A percentile compares a stretch with the other conserved stretches of the same genome.
Conservation (phyloP, 1,139 yeast genomes). For the Pichia sp. region DNA sequence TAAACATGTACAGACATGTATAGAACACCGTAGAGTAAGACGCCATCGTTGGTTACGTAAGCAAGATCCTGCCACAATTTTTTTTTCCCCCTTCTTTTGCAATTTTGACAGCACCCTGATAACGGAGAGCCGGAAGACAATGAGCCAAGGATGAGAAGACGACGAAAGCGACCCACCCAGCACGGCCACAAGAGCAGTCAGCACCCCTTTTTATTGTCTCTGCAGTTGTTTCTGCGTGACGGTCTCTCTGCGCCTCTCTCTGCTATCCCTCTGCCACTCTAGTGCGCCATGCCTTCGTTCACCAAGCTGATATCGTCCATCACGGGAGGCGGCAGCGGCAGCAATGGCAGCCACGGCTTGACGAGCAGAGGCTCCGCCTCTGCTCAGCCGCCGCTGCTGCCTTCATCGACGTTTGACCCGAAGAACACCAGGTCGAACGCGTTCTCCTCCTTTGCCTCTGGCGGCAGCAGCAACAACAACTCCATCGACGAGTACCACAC, state of each 20-base stretch:
- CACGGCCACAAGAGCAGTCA: neutral
- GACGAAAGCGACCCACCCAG: neutral
- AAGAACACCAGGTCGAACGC: neutral
- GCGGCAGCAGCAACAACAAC: slow-evolving; percentile 1
- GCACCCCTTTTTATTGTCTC: neutral
- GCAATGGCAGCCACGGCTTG: neutral
- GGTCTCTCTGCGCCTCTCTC: neutral
- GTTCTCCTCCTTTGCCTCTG: neutral
- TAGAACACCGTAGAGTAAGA: no score
- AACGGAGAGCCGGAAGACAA: neutral
- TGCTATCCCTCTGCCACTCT: neutral
- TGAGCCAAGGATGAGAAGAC: slow-evolving; percentile 17
- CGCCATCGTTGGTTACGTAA: no score
- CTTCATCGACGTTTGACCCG: neutral
- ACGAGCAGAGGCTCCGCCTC: neutral
- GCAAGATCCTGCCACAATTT: no score
- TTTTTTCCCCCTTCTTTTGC: neutral
- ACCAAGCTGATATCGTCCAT: slow-evolving; percentile 3
- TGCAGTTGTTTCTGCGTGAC: neutral
- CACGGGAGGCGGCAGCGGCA: neutral
- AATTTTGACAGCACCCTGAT: neutral
- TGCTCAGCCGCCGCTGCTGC: neutral
- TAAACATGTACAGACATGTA: no score
- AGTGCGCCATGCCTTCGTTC: neutral
- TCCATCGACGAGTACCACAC: slow-evolving; percentile 27